Percentiles rank a stretch among this genome's conserved stretches.
These are phyloP conservation scores for Magnusiomyces tetraspermus DNA, from an alignment of 1,139 yeast genomes.

Conservation along the genomic window DNA sequence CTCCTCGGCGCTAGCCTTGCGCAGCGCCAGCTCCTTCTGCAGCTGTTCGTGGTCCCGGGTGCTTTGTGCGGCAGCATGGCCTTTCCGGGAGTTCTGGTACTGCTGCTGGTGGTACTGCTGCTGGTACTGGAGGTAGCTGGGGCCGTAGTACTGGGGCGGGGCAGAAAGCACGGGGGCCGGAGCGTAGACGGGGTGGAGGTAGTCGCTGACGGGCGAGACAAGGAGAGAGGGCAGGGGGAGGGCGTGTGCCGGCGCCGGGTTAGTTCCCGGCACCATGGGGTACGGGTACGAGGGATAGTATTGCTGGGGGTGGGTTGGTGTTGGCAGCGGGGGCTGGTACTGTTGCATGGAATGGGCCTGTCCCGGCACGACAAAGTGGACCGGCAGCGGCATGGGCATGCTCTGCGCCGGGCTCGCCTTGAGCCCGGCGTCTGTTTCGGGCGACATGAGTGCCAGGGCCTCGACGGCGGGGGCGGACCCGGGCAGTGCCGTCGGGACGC, in stretches of 20 bases:
- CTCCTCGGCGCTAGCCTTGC: slow-evolving; percentile 9
- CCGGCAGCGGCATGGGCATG: background rate
- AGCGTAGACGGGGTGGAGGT: background rate
- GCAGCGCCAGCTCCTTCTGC: background rate
- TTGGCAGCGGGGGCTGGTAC: background rate
- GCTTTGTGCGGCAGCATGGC: background rate
- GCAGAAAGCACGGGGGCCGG: background rate
- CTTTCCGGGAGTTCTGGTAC: background rate
- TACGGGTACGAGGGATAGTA: no score
- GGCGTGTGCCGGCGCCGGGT: no score
- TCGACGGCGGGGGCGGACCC: no score
- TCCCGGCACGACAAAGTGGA: background rate
- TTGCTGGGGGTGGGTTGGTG: background rate
- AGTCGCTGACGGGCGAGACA: background rate
- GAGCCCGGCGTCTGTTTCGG: background rate
- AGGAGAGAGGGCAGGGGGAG: background rate
- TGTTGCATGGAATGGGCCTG: no score
- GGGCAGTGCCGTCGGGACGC: no score
- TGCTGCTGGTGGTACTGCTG: slow-evolving; percentile 1
- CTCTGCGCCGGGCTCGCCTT: no score
- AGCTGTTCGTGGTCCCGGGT: background rate
- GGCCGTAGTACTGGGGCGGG: background rate
- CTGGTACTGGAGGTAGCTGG: background rate
- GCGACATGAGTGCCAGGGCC: background rate
- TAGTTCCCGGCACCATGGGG: no score